Base-by-base conservation (phyloP, 192 early-diverging fungal species). In the Entomortierella lignicola region DNA sequence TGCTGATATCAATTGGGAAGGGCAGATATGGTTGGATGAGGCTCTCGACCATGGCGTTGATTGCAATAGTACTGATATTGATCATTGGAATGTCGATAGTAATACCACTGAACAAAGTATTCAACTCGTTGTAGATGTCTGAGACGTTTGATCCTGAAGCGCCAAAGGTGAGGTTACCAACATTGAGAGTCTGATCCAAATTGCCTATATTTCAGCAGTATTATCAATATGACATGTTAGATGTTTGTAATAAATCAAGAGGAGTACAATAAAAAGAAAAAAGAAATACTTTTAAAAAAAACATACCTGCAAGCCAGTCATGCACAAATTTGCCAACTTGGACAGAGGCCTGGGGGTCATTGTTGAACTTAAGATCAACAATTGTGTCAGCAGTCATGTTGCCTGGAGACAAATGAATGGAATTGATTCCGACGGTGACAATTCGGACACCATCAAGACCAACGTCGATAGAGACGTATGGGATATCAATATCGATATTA, bases 341-440 rank as follows among this genome's bases (percentile, higher is more conserved):
- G 5, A 20, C 39, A 29, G 75, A 25, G 25, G 75, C 75, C 3
- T 59, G 26, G 8, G 67, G 62, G 39, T 65, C 62, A 57, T 79
- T 79, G 54, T 79, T 79, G 63, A 79, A 79, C 57, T 70, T 57
- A 39, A 79, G 68, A 15, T 79, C 54, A n/a, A 79, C 63, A 32
- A 70, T 42, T 7, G 75, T 65, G 37, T 79, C 75, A 18, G 68
- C 67, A 29, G 50, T 53, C 75, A 79, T 79, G 15, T 39, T 60
- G 26, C 75, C 75, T 8, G 75, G 67, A 15, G 68, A 54, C 13
- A 79, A 43, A 42, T 61, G 55, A 39, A 79, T 7, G 47, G 31
- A 39, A 26, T 79, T 48, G 41, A 79, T 30, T 11, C 57, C 63
- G 8, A 79, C 29, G 4, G 67, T 79, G 26, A 70, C 27, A 8